Evolutionary conservation across 768 basidiomycete species (phyloP).

Genomic region (Lyophyllum decastes): DNA sequence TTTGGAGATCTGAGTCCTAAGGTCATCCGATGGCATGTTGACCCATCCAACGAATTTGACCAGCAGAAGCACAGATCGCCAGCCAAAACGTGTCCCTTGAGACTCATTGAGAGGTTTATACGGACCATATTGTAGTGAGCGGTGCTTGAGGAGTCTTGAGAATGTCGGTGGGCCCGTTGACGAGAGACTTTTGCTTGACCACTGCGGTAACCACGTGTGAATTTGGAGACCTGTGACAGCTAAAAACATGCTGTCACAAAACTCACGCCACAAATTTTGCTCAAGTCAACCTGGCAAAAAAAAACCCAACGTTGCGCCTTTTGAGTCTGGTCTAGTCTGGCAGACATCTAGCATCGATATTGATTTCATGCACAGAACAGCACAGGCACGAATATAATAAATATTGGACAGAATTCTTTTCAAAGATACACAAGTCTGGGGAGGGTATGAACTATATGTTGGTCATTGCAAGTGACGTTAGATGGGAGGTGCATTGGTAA

Average conservation of each 20-base stretch:
- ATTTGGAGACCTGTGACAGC: conserved; percentile 21
- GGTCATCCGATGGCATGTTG: conserved; percentile 37
- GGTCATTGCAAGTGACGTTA: conserved; percentile 9
- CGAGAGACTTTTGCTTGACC: conserved; percentile 36
- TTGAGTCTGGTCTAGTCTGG: neutral
- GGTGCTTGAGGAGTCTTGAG: conserved; percentile 45
- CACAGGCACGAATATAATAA: conserved; percentile 1
- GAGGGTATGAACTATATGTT: conserved; percentile 14
- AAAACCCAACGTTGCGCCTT: neutral
- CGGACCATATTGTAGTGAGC: conserved; percentile 48
- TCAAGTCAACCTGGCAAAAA: neutral
- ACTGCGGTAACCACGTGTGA: conserved; percentile 33
- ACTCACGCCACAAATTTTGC: conserved; percentile 3
- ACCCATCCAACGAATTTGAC: conserved; percentile 39
- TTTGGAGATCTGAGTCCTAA: conserved; percentile 18
- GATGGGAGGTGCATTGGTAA: conserved; percentile 9
- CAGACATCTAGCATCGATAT: neutral
- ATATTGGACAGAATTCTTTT: neutral
- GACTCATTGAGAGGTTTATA: conserved; percentile 25
- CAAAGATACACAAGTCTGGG: conserved; percentile 2
- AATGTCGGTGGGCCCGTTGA: conserved; percentile 46
- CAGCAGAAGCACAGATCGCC: conserved; percentile 19
- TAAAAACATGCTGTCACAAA: conserved; percentile 5
- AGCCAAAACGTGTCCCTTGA: conserved; percentile 22
- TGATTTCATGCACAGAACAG: neutral